Percentiles rank a stretch among this genome's conserved stretches.
phyloP scores from a whole-genome alignment of 2,329 filamentous ascomycete genomes.

The Myriangium duriaei region DNA sequence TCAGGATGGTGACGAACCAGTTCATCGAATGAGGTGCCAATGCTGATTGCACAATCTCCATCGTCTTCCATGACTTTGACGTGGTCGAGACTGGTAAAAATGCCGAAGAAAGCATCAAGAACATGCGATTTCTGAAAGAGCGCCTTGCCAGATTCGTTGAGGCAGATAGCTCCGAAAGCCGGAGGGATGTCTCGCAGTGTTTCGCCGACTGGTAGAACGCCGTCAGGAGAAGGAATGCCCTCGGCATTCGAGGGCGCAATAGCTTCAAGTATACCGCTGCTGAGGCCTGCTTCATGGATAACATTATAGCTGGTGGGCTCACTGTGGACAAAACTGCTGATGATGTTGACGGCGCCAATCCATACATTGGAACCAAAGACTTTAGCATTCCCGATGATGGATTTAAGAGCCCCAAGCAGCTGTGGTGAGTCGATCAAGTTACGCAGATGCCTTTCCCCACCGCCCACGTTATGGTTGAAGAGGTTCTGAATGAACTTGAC shows the following conservation, averaged over 20 bases:
- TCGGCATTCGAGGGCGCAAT: slow-evolving; percentile 40
- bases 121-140: slow-evolving; percentile 75
- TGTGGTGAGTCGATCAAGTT: slow-evolving; percentile 91
- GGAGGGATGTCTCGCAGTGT: slow-evolving; percentile 77
- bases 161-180: slow-evolving; percentile 83
- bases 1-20: slow-evolving; percentile 84
- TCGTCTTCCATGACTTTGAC: slow-evolving; percentile 73
- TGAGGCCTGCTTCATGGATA: slow-evolving; percentile 85
- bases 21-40: slow-evolving; percentile 86
- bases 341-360: slow-evolving; percentile 83
- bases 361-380: slow-evolving; percentile 87
- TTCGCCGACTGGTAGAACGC: slow-evolving; percentile 77
- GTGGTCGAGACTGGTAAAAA: slow-evolving; percentile 89
- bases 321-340: slow-evolving; percentile 96
- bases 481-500: slow-evolving; percentile 95
- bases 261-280: slow-evolving; percentile 72
- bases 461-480: slow-evolving; percentile 62
- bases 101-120: slow-evolving; percentile 78
- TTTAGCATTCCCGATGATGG: slow-evolving; percentile 66
- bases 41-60: slow-evolving; percentile 53
- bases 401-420: slow-evolving; percentile 63
- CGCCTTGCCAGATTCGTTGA: slow-evolving; percentile 78
- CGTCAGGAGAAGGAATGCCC: slow-evolving; percentile 39
- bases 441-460: slow-evolving; percentile 76
- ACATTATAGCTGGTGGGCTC: slow-evolving; percentile 95